Conservation (phyloP, 2,329 filamentous ascomycete species). For the Cucurbitaria berberidis region DNA sequence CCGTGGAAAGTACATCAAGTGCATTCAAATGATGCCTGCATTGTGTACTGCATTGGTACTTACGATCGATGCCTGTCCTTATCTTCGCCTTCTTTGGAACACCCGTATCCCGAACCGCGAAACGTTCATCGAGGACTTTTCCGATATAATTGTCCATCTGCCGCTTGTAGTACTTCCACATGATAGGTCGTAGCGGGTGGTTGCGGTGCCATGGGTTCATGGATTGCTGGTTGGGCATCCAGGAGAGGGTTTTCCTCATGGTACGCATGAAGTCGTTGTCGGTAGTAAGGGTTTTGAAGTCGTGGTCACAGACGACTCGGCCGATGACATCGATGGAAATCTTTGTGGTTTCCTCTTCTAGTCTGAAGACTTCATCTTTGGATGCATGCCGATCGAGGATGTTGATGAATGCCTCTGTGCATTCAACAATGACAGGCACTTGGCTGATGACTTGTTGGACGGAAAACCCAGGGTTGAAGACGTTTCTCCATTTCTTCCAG, state of each 20-base stretch:
- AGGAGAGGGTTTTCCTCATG: conserved; percentile 45
- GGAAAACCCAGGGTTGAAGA: conserved; percentile 54
- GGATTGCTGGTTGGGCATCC: conserved; percentile 41
- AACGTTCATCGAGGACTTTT: conserved; percentile 47
- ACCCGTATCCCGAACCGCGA: conserved; percentile 35
- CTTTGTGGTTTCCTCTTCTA: conserved; percentile 50
- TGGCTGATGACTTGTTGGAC: conserved; percentile 49
- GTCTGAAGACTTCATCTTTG: conserved; percentile 46
- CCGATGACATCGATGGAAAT: conserved; percentile 54
- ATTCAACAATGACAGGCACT: conserved; percentile 47
- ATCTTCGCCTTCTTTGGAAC: conserved; percentile 28
- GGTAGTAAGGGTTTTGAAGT: conserved; percentile 45
- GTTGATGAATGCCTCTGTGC: conserved; percentile 38
- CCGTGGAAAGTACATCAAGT: not conserved
- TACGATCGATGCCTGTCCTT: conserved; percentile 48
- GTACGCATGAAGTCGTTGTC: conserved; percentile 46
- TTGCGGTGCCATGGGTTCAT: conserved; percentile 45
- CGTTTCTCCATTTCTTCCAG: conserved; percentile 54
- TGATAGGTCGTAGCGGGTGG: conserved; percentile 46
- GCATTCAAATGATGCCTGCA: not conserved
- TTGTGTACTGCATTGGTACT: not conserved
- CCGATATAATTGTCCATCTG: conserved; percentile 49
- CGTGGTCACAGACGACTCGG: conserved; percentile 47
- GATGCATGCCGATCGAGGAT: conserved; percentile 46
- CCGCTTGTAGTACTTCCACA: conserved; percentile 43